A percentile compares a stretch with the other conserved stretches of the same genome.
Conservation (phyloP, 2,329 filamentous ascomycete species). For the Intubia oerlemansii region DNA sequence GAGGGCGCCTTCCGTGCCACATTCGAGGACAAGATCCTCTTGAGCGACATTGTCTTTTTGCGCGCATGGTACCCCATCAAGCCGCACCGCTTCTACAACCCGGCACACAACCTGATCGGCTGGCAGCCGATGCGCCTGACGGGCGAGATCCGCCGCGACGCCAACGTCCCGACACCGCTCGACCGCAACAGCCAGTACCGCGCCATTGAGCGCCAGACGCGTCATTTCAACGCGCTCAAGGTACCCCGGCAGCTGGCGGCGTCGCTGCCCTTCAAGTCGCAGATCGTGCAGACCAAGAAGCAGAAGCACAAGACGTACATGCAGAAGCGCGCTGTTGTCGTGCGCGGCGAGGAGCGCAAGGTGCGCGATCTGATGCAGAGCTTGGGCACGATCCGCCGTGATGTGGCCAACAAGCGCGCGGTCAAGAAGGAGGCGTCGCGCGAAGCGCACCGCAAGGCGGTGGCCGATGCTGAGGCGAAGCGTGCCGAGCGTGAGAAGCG, state of each 20-base stretch:
- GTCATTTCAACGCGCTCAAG: conserved; percentile 59
- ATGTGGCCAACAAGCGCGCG: conserved; percentile 65
- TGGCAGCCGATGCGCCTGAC: conserved; percentile 93
- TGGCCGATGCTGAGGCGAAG: conserved; percentile 68
- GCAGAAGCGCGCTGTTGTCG: conserved; percentile 87
- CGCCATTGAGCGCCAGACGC: conserved; percentile 37
- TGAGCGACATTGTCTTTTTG: conserved; percentile 91
- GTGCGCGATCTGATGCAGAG: conserved; percentile 82
- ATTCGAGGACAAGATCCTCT: conserved; percentile 95
- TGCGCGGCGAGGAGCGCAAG: conserved; percentile 72
- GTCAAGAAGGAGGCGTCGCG: conserved; percentile 78
- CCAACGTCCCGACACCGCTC: conserved; percentile 55
- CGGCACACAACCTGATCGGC: conserved; percentile 77
- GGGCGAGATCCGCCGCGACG: conserved; percentile 64
- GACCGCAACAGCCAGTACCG: conserved; percentile 75
- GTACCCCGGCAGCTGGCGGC: conserved; percentile 66
- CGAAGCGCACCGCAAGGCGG: conserved; percentile 59
- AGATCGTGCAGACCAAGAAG: conserved; percentile 63
- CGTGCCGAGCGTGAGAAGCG: conserved; percentile 69
- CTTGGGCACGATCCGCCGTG: conserved; percentile 73
- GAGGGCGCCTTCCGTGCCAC: conserved; percentile 93
- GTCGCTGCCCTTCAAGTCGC: conserved; percentile 76
- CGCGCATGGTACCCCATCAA: conserved; percentile 94
- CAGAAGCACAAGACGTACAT: conserved; percentile 71
- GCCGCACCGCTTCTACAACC: conserved; percentile 91